phyloP scores from a whole-genome alignment of 805 yeast genomes.

The Cyberlindnera japonica region DNA sequence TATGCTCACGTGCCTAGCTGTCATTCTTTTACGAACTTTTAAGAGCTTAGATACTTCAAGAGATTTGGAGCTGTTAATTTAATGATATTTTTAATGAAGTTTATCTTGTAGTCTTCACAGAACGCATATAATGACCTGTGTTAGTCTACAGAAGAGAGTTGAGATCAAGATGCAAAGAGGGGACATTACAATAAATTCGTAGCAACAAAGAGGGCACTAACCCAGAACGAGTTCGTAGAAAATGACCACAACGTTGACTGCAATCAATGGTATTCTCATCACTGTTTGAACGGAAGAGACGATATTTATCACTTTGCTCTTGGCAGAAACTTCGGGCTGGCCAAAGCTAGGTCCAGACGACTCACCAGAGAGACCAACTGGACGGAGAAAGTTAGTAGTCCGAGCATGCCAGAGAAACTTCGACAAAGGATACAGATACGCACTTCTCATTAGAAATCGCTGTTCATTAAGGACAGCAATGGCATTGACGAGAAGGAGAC shows the following conservation, averaged over 20 bases:
- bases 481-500: slow-evolving; percentile 60
- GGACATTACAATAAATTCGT: slow-evolving; percentile 4
- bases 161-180: too few species aligned
- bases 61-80: too few species aligned
- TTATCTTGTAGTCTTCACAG: too few species aligned
- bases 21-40: too few species aligned
- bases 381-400: neutral
- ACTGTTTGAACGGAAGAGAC: slow-evolving; percentile 74
- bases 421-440: neutral
- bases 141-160: too few species aligned
- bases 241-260: slow-evolving; percentile 61
- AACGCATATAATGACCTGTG: too few species aligned
- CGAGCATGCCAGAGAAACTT: too few species aligned
- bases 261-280: slow-evolving; percentile 71
- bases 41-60: too few species aligned
- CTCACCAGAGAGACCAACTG: slow-evolving; percentile 41
- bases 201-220: slow-evolving; percentile 26
- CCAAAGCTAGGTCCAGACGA: slow-evolving; percentile 40
- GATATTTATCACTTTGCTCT: slow-evolving; percentile 56
- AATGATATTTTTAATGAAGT: too few species aligned
- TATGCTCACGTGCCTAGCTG: too few species aligned
- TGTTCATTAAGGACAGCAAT: slow-evolving; percentile 80
- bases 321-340: slow-evolving; percentile 44
- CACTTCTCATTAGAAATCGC: slow-evolving; percentile 62
- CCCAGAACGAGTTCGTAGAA: slow-evolving; percentile 69